These are phyloP conservation scores for Staphylotrichum longicolle DNA, from an alignment of 495 filamentous ascomycete genomes.

Conservation along the genomic window DNA sequence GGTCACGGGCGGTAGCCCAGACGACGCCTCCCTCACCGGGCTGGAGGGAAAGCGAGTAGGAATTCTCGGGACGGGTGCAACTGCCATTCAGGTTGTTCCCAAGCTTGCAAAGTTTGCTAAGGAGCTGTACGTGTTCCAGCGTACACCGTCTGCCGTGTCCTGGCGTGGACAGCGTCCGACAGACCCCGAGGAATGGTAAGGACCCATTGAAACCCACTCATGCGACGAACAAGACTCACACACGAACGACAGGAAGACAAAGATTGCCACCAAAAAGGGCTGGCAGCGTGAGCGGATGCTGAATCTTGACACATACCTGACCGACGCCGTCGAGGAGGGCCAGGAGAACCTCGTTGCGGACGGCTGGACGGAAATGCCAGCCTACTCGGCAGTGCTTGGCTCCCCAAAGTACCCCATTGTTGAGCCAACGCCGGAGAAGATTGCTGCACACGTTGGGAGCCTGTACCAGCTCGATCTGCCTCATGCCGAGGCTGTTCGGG, in stretches of 20 bases:
- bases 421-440: slow-evolving; percentile 38
- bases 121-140: slow-evolving; percentile 56
- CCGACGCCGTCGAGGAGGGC: slow-evolving; percentile 25
- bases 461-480: slow-evolving; percentile 32
- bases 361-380: slow-evolving; percentile 38
- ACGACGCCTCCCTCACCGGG: slow-evolving; percentile 43
- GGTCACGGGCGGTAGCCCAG: slow-evolving; percentile 51
- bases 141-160: slow-evolving; percentile 53
- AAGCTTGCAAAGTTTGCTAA: slow-evolving; percentile 50
- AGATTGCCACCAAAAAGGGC: slow-evolving; percentile 39
- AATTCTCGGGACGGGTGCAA: slow-evolving; percentile 56
- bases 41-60: slow-evolving; percentile 52
- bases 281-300: slow-evolving; percentile 46
- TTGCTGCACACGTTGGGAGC: slow-evolving; percentile 35
- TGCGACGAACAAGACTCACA: neutral
- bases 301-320: slow-evolving; percentile 38
- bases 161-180: slow-evolving; percentile 49
- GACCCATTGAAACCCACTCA: neutral
- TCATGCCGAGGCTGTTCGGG: slow-evolving; percentile 29
- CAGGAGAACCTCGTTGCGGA: slow-evolving; percentile 42
- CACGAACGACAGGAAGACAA: slow-evolving; percentile 23
- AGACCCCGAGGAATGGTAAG: slow-evolving; percentile 45
- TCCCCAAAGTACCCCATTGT: slow-evolving; percentile 22
- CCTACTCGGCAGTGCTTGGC: slow-evolving; percentile 35
- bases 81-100: slow-evolving; percentile 53